Conservation (phyloP, 257 asterid genomes). For the Primulina eburnea region DNA sequence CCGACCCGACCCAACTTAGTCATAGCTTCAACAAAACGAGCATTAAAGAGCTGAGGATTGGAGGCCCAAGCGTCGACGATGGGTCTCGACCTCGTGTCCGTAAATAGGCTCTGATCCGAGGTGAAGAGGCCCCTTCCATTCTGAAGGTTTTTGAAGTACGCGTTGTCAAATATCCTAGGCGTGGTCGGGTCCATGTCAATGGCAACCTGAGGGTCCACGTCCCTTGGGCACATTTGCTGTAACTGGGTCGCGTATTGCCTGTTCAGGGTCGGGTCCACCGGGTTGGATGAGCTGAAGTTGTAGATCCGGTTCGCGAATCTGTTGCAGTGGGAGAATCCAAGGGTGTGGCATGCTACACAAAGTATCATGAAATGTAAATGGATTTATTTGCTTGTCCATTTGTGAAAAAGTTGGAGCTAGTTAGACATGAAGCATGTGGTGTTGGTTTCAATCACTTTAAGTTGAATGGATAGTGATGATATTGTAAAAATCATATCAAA, state of each 20-base stretch:
- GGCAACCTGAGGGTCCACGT: constrained; percentile 60
- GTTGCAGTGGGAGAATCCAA: constrained; percentile 86
- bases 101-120: constrained; percentile 75
- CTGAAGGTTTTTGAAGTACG: constrained; percentile 53
- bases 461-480: not conserved
- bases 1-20: constrained; percentile 87
- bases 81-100: constrained; percentile 50
- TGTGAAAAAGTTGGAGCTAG: not conserved
- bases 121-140: constrained; percentile 79
- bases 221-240: constrained; percentile 53
- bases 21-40: constrained; percentile 49
- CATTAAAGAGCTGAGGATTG: constrained; percentile 39
- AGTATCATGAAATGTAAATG: too few species aligned
- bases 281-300: constrained; percentile 47
- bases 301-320: constrained; percentile 62
- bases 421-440: not conserved
- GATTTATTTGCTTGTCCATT: not conserved
- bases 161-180: constrained; percentile 65
- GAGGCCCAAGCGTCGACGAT: constrained; percentile 60
- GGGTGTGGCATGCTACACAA: constrained; percentile 61
- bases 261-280: constrained; percentile 75
- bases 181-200: constrained; percentile 78
- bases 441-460: not conserved
- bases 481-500: too few species aligned
- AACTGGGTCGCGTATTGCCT: constrained; percentile 49